Evolutionary conservation across 352 stramenopile species (phyloP).

Genomic region (Phytophthora brassicae): DNA sequence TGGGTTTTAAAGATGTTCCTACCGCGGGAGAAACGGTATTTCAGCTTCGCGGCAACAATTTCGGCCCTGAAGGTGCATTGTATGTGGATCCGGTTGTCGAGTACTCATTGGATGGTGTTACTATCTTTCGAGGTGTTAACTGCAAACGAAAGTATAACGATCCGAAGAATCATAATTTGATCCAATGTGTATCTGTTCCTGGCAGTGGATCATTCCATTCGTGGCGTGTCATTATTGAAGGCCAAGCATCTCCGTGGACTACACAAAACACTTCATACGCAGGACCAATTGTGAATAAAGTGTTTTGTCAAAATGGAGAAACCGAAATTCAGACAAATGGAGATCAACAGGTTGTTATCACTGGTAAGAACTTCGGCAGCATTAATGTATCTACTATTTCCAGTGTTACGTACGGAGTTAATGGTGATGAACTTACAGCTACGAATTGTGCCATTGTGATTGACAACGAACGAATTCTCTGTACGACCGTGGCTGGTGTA

Average conservation of each 20-base stretch:
- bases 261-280: constrained; percentile 54
- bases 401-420: constrained; percentile 53
- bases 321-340: constrained; percentile 52
- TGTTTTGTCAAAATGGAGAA: constrained; percentile 49
- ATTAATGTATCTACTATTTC: constrained; percentile 34
- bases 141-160: constrained; percentile 59
- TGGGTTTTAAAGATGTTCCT: constrained; percentile 45
- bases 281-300: constrained; percentile 54
- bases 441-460: constrained; percentile 45
- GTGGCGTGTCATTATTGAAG: constrained; percentile 50
- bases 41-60: constrained; percentile 49
- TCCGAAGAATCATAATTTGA: constrained; percentile 37
- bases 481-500: constrained; percentile 48
- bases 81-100: constrained; percentile 55
- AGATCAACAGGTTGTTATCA: constrained; percentile 51
- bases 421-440: constrained; percentile 46
- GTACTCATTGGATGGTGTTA: constrained; percentile 41
- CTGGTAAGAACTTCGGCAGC: constrained; percentile 60
- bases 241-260: constrained; percentile 33
- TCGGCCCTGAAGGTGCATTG: constrained; percentile 46
- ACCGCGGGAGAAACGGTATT: constrained; percentile 50
- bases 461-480: constrained; percentile 53
- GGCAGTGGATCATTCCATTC: constrained; percentile 47
- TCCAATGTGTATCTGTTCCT: constrained; percentile 53
- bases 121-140: constrained; percentile 42